These are phyloP conservation scores for Saccharomycopsis synnaedendra DNA, from an alignment of 805 yeast species.

Conservation along the genomic window DNA sequence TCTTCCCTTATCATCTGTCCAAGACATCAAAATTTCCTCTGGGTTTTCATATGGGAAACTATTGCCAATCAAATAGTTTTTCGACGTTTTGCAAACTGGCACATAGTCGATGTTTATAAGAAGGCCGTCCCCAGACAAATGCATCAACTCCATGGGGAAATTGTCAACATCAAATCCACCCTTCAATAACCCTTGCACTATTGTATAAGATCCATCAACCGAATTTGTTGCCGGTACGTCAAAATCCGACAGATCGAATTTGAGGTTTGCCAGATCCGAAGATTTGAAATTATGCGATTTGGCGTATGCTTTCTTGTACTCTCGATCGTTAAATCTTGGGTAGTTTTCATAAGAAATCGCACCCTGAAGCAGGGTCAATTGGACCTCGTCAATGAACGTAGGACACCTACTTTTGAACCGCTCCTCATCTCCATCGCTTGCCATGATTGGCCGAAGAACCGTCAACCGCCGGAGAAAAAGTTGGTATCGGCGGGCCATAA, in stretches of 20 bases:
- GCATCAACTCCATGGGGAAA: constrained; percentile 4
- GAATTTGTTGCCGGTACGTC: neutral
- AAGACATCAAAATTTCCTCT: neutral
- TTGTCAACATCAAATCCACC: neutral
- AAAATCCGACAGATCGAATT: neutral
- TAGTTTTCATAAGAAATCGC: constrained; percentile 9
- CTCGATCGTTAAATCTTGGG: neutral
- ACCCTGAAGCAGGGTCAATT: neutral
- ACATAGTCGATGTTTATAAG: constrained; percentile 9
- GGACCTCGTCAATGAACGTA: constrained; percentile 6
- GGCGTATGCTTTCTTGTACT: too few species aligned
- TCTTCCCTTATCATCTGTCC: neutral
- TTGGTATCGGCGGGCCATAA: constrained; percentile 6
- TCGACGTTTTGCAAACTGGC: constrained; percentile 1
- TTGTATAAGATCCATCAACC: neutral
- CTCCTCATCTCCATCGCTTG: neutral
- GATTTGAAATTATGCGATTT: neutral
- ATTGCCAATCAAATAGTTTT: neutral
- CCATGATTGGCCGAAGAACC: constrained; percentile 1
- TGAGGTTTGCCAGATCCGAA: neutral
- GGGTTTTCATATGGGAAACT: neutral
- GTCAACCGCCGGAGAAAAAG: constrained; percentile 1
- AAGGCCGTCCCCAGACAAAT: constrained; percentile 5
- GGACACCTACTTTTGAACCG: constrained; percentile 8
- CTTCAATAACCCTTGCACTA: neutral